A percentile compares a stretch with the other conserved stretches of the same genome.
These are phyloP conservation scores for Amauroascus niger DNA, from an alignment of 2,329 filamentous ascomycete genomes.

Conservation along the genomic window DNA sequence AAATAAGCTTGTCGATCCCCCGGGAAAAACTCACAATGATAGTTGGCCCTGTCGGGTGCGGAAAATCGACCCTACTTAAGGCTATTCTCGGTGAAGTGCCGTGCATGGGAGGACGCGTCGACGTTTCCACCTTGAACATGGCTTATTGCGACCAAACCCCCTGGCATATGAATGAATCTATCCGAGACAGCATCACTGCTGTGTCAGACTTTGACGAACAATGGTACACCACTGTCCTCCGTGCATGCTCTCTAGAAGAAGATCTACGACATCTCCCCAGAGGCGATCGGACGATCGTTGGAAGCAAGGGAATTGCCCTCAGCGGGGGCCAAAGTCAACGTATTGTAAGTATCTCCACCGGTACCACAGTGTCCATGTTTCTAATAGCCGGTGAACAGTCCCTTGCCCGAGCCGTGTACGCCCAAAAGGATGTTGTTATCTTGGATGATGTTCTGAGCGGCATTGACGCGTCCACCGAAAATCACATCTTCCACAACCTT, in stretches of 20 bases:
- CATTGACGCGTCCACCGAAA: constrained; percentile 42
- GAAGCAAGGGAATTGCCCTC: constrained; percentile 43
- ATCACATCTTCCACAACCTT: constrained; percentile 40
- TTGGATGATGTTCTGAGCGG: constrained; percentile 46
- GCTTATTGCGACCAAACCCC: constrained; percentile 37
- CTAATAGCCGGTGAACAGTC: constrained; percentile 22
- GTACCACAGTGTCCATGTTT: background rate
- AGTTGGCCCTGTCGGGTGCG: constrained; percentile 44
- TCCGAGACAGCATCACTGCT: constrained; percentile 34
- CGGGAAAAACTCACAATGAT: constrained; percentile 40
- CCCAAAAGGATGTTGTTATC: constrained; percentile 40
- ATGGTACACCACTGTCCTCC: constrained; percentile 33
- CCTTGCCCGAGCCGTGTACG: constrained; percentile 46
- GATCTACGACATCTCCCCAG: constrained; percentile 35
- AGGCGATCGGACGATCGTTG: constrained; percentile 40
- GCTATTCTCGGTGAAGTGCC: constrained; percentile 38
- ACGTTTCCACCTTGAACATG: constrained; percentile 25
- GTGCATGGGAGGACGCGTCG: constrained; percentile 27
- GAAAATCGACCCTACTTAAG: constrained; percentile 45
- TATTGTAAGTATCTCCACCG: constrained; percentile 29
- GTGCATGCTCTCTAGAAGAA: constrained; percentile 30
- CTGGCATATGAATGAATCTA: constrained; percentile 35
- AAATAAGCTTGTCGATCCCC: constrained; percentile 35
- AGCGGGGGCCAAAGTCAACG: constrained; percentile 47
- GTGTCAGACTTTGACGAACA: constrained; percentile 29